phyloP scores from a whole-genome alignment of 805 yeast genomes.

The Cyberlindnera samutprakarnensis region DNA sequence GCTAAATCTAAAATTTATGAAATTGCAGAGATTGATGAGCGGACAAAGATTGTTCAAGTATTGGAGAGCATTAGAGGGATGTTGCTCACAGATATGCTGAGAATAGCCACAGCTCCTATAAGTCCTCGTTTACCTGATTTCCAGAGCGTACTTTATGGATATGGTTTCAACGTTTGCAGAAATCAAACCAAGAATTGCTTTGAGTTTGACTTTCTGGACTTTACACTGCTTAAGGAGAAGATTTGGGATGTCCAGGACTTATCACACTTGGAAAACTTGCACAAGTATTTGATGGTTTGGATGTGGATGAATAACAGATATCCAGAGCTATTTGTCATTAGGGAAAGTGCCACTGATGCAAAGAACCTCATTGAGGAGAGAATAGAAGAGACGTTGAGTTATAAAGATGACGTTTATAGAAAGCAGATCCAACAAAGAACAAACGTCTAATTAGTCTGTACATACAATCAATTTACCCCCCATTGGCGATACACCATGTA shows the following conservation, averaged over 20 bases:
- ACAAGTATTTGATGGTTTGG: conserved; percentile 58
- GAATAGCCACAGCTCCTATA: conserved; percentile 58
- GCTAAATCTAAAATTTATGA: conserved; percentile 24
- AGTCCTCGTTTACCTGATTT: conserved; percentile 36
- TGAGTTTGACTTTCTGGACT: conserved; percentile 32
- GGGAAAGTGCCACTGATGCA: conserved; percentile 63
- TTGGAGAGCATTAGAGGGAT: conserved; percentile 36
- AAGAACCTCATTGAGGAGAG: conserved; percentile 58
- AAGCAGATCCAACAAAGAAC: no score
- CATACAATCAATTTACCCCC: no score
- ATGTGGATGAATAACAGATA: conserved; percentile 86
- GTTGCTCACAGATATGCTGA: conserved; percentile 49
- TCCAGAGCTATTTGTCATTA: conserved; percentile 73
- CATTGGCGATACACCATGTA: no score
- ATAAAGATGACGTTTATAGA: no score
- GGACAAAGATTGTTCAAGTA: conserved; percentile 28
- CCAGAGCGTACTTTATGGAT: conserved; percentile 40
- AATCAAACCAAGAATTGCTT: conserved; percentile 47
- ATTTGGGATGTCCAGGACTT: conserved; percentile 9
- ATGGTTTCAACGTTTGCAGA: conserved; percentile 29
- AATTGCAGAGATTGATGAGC: conserved; percentile 31
- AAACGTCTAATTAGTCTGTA: no score
- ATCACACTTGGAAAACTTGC: conserved; percentile 49
- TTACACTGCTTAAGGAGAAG: conserved; percentile 2
- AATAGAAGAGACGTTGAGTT: conserved; percentile 30